Evolutionary conservation across 192 early-diverging fungal species (phyloP).

Genomic region (Mortierella hygrophila): DNA sequence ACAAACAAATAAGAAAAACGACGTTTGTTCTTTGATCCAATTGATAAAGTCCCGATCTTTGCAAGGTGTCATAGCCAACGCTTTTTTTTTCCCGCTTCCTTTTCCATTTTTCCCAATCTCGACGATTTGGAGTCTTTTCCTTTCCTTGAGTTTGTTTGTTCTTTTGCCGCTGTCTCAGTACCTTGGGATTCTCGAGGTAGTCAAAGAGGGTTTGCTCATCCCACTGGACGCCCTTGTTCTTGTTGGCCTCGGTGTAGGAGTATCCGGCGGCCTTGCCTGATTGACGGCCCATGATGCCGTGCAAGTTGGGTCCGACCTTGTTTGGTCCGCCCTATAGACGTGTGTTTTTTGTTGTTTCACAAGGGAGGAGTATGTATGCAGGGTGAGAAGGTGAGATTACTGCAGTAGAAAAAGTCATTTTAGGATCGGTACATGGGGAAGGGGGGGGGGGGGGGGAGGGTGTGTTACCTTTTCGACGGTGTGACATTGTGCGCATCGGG

Average conservation of each 20-base stretch:
- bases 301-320: slow-evolving; percentile 97
- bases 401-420: too few relatives aligned
- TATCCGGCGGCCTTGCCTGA: slow-evolving; percentile 89
- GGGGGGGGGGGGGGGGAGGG: too few relatives aligned
- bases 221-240: slow-evolving; percentile 89
- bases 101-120: background rate
- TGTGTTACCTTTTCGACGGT: slow-evolving; percentile 77
- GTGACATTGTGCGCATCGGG: slow-evolving; percentile 98
- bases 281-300: slow-evolving; percentile 92
- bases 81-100: background rate
- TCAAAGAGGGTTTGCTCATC: slow-evolving; percentile 91
- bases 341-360: too few relatives aligned
- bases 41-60: background rate
- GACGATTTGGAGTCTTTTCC: background rate
- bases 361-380: background rate
- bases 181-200: slow-evolving; percentile 99
- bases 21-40: background rate
- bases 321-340: slow-evolving; percentile 76
- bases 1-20: background rate
- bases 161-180: background rate
- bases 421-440: too few relatives aligned
- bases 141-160: background rate
- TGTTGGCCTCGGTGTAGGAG: slow-evolving; percentile 95
- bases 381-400: too few relatives aligned
- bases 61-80: background rate